Evolutionary conservation across 2,329 filamentous ascomycete species (phyloP).

Genomic region (Pestalotiopsis sp.): DNA sequence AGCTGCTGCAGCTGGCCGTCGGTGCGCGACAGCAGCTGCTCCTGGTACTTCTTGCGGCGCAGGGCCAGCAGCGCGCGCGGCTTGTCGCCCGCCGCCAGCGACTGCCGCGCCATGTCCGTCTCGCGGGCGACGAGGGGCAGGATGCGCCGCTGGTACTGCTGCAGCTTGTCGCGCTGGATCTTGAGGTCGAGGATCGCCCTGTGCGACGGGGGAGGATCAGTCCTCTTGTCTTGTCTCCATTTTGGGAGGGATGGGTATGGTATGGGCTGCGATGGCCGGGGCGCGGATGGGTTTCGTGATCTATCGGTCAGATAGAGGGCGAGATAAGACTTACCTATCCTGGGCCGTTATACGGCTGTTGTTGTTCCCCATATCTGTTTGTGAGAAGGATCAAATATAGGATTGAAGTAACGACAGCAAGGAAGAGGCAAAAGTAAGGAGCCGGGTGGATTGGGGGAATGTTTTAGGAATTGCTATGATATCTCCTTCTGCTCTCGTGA

Average conservation of each 20-base stretch:
- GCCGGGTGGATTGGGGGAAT: background rate
- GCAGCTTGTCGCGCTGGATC: conserved; percentile 94
- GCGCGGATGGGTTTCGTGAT: background rate
- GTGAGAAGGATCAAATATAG: background rate
- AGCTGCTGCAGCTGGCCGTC: conserved; percentile 93
- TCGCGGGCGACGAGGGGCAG: conserved; percentile 83
- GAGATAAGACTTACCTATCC: conserved; percentile 77
- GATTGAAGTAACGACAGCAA: background rate
- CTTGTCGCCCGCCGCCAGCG: conserved; percentile 80
- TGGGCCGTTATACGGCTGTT: conserved; percentile 67
- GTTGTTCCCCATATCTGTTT: conserved; percentile 52
- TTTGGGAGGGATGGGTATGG: background rate
- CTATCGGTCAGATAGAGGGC: conserved; percentile 1
- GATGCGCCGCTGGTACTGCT: conserved; percentile 93
- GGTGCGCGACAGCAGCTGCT: conserved; percentile 84
- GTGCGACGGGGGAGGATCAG: conserved; percentile 16
- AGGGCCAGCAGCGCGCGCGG: conserved; percentile 82
- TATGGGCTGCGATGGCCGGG: background rate
- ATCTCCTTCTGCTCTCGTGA: background rate
- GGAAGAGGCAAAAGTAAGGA: background rate
- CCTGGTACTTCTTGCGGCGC: conserved; percentile 95
- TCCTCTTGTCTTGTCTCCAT: background rate
- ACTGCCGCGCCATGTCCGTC: conserved; percentile 81
- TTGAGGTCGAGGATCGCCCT: conserved; percentile 98
- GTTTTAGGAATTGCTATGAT: background rate